Evolutionary conservation across 2,329 filamentous ascomycete genomes (phyloP).

Genomic region (Fusarium sp.): DNA sequence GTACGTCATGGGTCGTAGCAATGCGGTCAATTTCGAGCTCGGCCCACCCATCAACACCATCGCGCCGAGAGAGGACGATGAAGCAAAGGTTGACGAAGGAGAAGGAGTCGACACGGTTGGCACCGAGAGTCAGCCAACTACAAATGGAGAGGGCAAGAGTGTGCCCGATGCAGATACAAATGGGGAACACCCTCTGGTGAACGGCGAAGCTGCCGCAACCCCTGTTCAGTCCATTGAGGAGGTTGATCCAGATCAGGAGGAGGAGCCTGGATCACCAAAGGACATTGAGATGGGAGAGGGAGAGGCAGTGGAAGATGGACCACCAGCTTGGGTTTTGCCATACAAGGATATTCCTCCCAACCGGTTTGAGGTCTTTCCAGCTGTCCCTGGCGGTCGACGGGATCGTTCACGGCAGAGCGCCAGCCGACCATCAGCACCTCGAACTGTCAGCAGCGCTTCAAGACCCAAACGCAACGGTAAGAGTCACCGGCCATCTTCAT

Average conservation of each 20-base stretch:
- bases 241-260: constrained; percentile 48
- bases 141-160: constrained; percentile 41
- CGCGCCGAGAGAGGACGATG: constrained; percentile 84
- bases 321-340: constrained; percentile 57
- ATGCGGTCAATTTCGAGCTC: constrained; percentile 84
- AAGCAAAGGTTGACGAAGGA: constrained; percentile 55
- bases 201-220: constrained; percentile 42
- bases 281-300: constrained; percentile 46
- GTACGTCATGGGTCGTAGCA: constrained; percentile 93
- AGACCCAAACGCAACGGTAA: constrained; percentile 55
- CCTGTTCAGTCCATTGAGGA: constrained; percentile 49
- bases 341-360: constrained; percentile 73
- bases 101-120: constrained; percentile 42
- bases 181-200: constrained; percentile 15
- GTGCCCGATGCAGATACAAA: constrained; percentile 6
- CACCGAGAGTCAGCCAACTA: constrained; percentile 32
- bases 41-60: constrained; percentile 86
- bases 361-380: constrained; percentile 84
- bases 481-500: constrained; percentile 46
- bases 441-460: constrained; percentile 50
- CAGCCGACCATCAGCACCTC: constrained; percentile 52
- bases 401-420: constrained; percentile 58
- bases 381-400: constrained; percentile 64
- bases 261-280: constrained; percentile 38
- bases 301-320: constrained; percentile 44